Evolutionary conservation across 1,284 basidiomycete species (phyloP).

Genomic region (Sporisorium iseilematis-ciliati): DNA sequence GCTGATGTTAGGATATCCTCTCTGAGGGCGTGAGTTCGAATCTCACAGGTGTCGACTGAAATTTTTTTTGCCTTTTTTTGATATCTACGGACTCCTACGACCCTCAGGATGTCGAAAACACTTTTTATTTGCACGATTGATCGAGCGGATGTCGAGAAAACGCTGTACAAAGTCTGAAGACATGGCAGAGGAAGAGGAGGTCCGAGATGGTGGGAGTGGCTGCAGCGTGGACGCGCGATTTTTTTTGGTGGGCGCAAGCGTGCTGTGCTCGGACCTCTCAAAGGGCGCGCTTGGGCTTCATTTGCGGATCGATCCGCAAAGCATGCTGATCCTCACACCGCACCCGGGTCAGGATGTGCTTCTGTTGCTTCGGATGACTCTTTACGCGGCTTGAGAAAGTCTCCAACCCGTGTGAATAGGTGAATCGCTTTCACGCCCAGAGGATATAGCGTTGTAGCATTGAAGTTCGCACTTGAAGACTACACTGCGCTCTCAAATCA

Average conservation of each 20-base stretch:
- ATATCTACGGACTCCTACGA: neutral
- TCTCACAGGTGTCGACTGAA: slow-evolving; percentile 59
- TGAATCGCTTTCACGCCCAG: too few species aligned
- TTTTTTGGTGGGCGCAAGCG: neutral
- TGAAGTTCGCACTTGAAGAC: too few species aligned
- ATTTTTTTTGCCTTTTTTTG: slow-evolving; percentile 4
- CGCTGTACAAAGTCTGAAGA: neutral
- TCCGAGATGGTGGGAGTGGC: slow-evolving; percentile 12
- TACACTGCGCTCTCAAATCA: too few species aligned
- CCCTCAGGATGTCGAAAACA: slow-evolving; percentile 6
- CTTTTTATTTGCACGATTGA: neutral
- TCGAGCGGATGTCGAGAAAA: slow-evolving; percentile 1
- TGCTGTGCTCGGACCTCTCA: neutral
- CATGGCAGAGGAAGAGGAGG: neutral
- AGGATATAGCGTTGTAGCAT: too few species aligned
- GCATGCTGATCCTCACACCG: too few species aligned
- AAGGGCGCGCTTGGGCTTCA: neutral
- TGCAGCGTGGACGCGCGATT: neutral
- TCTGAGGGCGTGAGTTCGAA: slow-evolving; percentile 60
- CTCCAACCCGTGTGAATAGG: too few species aligned
- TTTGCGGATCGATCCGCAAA: neutral
- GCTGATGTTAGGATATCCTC: slow-evolving; percentile 51
- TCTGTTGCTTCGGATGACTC: too few species aligned
- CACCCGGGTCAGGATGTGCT: too few species aligned
- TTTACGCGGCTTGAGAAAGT: too few species aligned